Evolutionary conservation across 2,329 filamentous ascomycete species (phyloP).

Genomic region (Teratosphaeria zuluensis): DNA sequence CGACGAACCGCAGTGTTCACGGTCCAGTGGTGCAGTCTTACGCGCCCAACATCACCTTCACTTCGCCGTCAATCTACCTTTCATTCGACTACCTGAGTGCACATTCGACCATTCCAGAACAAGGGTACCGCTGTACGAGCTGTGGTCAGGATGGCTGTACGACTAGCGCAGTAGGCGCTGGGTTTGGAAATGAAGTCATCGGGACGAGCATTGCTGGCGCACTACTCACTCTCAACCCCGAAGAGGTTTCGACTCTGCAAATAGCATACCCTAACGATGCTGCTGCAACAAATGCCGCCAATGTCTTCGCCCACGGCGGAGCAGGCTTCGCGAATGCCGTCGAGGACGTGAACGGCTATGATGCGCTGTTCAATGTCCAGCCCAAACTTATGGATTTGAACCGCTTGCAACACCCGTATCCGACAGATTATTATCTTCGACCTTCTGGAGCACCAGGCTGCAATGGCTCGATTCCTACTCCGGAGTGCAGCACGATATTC

Average conservation of each 20-base stretch:
- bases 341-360: background rate
- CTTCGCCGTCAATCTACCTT: slow-evolving; percentile 14
- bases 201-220: background rate
- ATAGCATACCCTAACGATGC: background rate
- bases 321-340: background rate
- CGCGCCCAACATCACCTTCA: slow-evolving; percentile 11
- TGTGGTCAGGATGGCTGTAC: background rate
- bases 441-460: background rate
- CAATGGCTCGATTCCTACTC: background rate
- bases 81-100: slow-evolving; percentile 12
- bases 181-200: background rate
- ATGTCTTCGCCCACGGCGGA: slow-evolving; percentile 3
- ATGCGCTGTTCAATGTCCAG: background rate
- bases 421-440: background rate
- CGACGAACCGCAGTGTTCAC: background rate
- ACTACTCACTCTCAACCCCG: background rate
- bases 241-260: background rate
- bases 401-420: background rate
- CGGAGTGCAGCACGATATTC: slow-evolving; percentile 2
- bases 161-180: background rate
- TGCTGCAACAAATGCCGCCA: slow-evolving; percentile 1
- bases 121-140: background rate
- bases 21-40: slow-evolving; percentile 6
- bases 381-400: background rate
- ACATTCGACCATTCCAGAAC: background rate